A percentile compares a stretch with the other conserved stretches of the same genome.
Conservation (phyloP, 495 filamentous ascomycete genomes). For the Podospora bellae-mahoneyi region DNA sequence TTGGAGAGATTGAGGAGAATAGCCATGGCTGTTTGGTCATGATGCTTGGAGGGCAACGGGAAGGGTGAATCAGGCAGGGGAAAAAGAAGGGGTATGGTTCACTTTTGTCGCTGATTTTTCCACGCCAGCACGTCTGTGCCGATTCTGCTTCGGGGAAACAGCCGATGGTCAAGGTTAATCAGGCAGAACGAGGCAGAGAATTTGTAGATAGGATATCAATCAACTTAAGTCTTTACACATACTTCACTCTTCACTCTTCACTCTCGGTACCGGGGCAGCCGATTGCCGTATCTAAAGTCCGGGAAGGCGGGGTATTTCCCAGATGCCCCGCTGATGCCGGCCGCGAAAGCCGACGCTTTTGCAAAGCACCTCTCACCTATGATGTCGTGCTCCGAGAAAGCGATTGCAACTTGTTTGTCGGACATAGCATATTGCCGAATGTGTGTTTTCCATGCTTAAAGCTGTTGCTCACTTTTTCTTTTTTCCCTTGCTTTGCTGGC, state of each 20-base stretch:
- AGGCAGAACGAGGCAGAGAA: neutral
- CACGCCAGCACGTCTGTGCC: neutral
- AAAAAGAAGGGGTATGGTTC: neutral
- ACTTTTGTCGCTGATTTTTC: neutral
- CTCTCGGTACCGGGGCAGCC: neutral
- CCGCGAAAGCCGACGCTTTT: neutral
- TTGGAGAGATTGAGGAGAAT: slow-evolving; percentile 16
- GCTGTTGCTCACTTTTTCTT: neutral
- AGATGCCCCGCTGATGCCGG: neutral
- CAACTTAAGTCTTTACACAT: neutral
- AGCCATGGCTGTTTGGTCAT: slow-evolving; percentile 1
- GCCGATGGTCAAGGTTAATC: neutral
- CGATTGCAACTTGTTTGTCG: neutral
- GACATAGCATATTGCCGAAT: neutral
- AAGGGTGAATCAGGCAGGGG: neutral
- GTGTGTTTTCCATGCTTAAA: neutral
- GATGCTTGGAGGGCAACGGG: slow-evolving; percentile 1
- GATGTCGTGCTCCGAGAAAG: neutral
- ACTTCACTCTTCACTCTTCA: neutral
- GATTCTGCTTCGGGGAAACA: neutral
- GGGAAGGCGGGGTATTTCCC: slow-evolving; percentile 4
- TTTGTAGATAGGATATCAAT: slow-evolving; percentile 7
- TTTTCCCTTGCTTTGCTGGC: neutral
- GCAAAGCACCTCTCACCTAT: neutral
- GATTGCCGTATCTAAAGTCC: slow-evolving; percentile 3